Conservation (phyloP, 2,329 filamentous ascomycete genomes). For the Exophiala viscosa region DNA sequence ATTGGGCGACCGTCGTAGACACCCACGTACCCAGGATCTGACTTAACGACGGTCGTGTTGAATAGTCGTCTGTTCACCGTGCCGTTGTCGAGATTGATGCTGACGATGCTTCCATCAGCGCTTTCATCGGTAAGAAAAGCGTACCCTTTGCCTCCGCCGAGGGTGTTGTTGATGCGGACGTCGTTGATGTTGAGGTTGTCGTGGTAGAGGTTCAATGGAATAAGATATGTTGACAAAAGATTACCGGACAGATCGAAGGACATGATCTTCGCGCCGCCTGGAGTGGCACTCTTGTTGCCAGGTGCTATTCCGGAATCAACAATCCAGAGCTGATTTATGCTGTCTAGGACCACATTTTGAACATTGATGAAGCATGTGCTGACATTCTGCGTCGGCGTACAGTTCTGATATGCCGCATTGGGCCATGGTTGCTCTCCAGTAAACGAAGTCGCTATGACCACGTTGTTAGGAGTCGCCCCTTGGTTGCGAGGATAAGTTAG, state of each 20-base stretch:
- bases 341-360: constrained; percentile 44
- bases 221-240: constrained; percentile 37
- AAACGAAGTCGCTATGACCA: constrained; percentile 39
- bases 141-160: constrained; percentile 36
- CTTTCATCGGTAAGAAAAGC: constrained; percentile 44
- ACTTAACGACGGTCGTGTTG: constrained; percentile 37
- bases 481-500: constrained; percentile 43
- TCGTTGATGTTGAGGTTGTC: constrained; percentile 42
- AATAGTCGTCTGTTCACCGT: constrained; percentile 36
- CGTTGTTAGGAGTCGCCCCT: constrained; percentile 37
- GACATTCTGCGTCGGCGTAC: constrained; percentile 36
- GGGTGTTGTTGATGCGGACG: constrained; percentile 43
- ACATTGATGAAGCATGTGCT: constrained; percentile 46
- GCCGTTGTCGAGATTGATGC: constrained; percentile 39
- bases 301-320: constrained; percentile 41
- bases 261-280: constrained; percentile 42
- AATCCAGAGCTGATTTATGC: constrained; percentile 39
- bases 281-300: constrained; percentile 29
- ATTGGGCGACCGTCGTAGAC: constrained; percentile 36
- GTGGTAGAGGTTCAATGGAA: constrained; percentile 35
- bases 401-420: constrained; percentile 38
- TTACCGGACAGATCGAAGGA: constrained; percentile 37
- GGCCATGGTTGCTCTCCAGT: constrained; percentile 40
- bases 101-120: constrained; percentile 36
- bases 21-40: constrained; percentile 40